phyloP scores from a whole-genome alignment of 2,329 filamentous ascomycete genomes.

The Trichoderma sp. region DNA sequence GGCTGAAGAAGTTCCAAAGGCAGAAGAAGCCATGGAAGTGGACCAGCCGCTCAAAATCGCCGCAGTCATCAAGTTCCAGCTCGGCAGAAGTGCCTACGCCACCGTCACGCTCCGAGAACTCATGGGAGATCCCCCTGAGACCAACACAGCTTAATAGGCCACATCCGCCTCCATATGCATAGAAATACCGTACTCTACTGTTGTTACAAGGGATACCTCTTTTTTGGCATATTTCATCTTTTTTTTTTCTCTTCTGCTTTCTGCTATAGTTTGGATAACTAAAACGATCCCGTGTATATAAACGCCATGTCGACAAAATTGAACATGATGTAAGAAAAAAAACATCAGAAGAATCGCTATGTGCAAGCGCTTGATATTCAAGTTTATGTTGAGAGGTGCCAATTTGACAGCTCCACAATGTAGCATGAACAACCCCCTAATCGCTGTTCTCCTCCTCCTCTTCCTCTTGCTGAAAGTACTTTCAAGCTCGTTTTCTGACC shows the following conservation, averaged over 20 bases:
- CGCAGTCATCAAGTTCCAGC: constrained; percentile 70
- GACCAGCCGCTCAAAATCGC: constrained; percentile 48
- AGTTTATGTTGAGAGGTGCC: constrained; percentile 7
- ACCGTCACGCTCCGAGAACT: constrained; percentile 80
- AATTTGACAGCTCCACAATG: background rate
- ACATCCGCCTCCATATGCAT: background rate
- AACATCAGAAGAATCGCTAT: background rate
- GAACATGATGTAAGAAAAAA: background rate
- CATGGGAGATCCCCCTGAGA: constrained; percentile 50
- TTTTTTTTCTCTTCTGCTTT: background rate
- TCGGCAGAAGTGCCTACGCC: constrained; percentile 78
- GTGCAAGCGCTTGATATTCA: constrained; percentile 12
- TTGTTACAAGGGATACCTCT: too few species aligned
- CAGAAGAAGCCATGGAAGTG: constrained; percentile 27
- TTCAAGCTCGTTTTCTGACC: background rate
- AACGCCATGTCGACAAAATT: constrained; percentile 7
- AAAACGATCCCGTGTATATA: background rate
- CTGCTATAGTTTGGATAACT: background rate
- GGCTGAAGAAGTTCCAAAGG: background rate
- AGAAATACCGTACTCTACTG: background rate
- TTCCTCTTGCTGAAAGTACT: background rate
- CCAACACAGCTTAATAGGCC: background rate
- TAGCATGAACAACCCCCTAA: background rate
- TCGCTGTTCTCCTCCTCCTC: background rate
- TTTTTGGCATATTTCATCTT: background rate